Conservation (phyloP, 345 rosid species). For the Gossypium thurberi region DNA sequence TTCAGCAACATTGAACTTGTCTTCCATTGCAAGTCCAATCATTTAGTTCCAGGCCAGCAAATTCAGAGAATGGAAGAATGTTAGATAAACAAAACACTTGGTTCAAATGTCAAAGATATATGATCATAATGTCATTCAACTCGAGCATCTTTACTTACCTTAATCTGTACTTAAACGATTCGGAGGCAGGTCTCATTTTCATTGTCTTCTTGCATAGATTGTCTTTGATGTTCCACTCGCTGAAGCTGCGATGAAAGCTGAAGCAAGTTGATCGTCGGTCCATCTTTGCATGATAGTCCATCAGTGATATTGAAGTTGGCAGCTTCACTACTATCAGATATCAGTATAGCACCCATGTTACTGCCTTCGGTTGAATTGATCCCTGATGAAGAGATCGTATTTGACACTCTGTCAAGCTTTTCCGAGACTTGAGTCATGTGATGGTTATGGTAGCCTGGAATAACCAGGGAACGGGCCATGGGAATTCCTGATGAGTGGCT, state of each 20-base stretch:
- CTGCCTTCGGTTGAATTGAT: conserved; percentile 32
- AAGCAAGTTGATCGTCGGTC: conserved; percentile 53
- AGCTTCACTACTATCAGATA: conserved; percentile 26
- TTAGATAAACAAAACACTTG: too few relatives aligned
- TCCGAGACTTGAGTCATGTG: conserved; percentile 22
- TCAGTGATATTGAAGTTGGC: conserved; percentile 24
- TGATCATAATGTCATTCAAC: not conserved
- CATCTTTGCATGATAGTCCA: conserved; percentile 29
- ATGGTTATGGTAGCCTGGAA: conserved; percentile 23
- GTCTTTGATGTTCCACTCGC: conserved; percentile 64
- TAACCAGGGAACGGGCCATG: conserved; percentile 26
- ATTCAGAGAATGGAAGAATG: too few relatives aligned
- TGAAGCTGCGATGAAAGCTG: conserved; percentile 72
- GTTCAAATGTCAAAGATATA: not conserved
- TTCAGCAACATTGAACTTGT: too few relatives aligned
- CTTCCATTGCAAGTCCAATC: too few relatives aligned
- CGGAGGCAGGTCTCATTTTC: conserved; percentile 41
- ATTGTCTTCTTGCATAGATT: conserved; percentile 35
- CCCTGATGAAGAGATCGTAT: conserved; percentile 26
- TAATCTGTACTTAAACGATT: conserved; percentile 17
- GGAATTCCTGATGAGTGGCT: conserved; percentile 35
- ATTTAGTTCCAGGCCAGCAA: too few relatives aligned
- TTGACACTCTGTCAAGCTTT: conserved; percentile 27
- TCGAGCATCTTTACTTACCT: conserved; percentile 14
- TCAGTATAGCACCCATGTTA: conserved; percentile 20